phyloP scores from a whole-genome alignment of 768 basidiomycete genomes.

The Suillus plorans region DNA sequence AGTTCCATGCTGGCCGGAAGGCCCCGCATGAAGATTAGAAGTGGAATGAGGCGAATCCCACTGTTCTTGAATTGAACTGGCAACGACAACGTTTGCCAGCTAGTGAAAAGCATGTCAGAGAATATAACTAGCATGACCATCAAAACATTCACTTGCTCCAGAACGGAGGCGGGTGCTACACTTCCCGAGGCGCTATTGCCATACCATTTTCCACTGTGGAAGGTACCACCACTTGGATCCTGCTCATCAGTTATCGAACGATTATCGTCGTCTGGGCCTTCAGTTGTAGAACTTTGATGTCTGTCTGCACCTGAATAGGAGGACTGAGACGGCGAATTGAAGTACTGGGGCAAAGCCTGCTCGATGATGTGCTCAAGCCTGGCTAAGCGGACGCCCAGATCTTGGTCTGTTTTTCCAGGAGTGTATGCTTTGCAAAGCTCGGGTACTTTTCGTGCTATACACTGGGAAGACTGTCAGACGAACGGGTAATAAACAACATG shows the following conservation, averaged over 20 bases:
- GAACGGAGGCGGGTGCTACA: slow-evolving; percentile 73
- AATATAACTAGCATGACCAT: slow-evolving; percentile 12
- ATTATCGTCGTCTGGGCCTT: slow-evolving; percentile 59
- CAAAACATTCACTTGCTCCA: slow-evolving; percentile 65
- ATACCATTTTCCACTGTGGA: slow-evolving; percentile 86
- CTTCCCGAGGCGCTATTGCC: slow-evolving; percentile 84
- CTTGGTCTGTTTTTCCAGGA: slow-evolving; percentile 83
- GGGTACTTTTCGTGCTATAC: slow-evolving; percentile 82
- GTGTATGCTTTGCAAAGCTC: slow-evolving; percentile 88
- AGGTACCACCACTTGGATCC: slow-evolving; percentile 71
- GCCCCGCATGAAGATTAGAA: slow-evolving; percentile 11
- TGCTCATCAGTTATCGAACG: slow-evolving; percentile 77
- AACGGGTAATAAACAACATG: slow-evolving; percentile 3
- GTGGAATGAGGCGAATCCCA: slow-evolving; percentile 24
- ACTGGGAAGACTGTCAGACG: slow-evolving; percentile 43
- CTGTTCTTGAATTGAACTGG: slow-evolving; percentile 32
- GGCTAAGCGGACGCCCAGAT: slow-evolving; percentile 69
- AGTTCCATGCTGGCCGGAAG: slow-evolving; percentile 22
- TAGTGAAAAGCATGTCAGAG: slow-evolving; percentile 30
- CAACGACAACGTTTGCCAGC: slow-evolving; percentile 56
- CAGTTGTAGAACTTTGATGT: slow-evolving; percentile 47
- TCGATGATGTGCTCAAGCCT: slow-evolving; percentile 83
- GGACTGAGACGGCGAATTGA: slow-evolving; percentile 40
- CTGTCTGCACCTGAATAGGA: slow-evolving; percentile 34
- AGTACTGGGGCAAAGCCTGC: slow-evolving; percentile 74